phyloP scores from a whole-genome alignment of 495 filamentous ascomycete genomes.

The Penicillium daleae region DNA sequence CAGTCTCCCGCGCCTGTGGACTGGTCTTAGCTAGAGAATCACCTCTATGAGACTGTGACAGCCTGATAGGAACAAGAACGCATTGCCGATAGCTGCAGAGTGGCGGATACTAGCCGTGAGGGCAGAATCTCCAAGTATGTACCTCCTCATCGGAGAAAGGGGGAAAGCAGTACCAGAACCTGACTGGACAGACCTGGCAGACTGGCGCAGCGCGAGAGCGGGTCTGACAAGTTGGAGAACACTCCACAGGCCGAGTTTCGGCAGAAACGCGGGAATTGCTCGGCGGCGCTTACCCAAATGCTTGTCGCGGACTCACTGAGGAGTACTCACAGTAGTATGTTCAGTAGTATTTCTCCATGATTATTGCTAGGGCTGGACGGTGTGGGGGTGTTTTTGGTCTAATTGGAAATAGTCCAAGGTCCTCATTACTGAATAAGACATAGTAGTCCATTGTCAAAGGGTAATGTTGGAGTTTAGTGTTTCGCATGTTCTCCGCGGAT shows the following conservation, averaged over 20 bases:
- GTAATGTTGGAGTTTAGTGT: background rate
- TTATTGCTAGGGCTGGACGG: background rate
- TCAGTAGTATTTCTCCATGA: too few species aligned
- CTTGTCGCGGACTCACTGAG: background rate
- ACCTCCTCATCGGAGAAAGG: constrained; percentile 8
- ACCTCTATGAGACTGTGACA: background rate
- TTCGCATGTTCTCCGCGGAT: background rate
- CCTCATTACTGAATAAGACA: background rate
- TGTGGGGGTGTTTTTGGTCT: background rate
- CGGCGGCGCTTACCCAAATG: background rate
- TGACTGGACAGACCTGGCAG: too few species aligned
- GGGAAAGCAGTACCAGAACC: background rate
- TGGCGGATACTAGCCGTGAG: background rate
- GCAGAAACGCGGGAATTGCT: constrained; percentile 2
- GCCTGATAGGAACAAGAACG: background rate
- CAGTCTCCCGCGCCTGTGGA: background rate
- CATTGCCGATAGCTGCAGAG: background rate
- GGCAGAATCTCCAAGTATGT: constrained; percentile 5
- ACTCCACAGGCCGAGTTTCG: background rate
- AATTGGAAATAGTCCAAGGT: background rate
- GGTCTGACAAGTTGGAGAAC: constrained; percentile 6
- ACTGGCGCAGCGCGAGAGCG: background rate
- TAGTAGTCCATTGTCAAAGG: background rate
- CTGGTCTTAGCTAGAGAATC: background rate
- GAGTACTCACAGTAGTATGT: too few species aligned